A percentile compares a stretch with the other conserved stretches of the same genome.
These are phyloP conservation scores for Chlorella vulgaris DNA, from an alignment of 139 green algal species.

Conservation along the genomic window DNA sequence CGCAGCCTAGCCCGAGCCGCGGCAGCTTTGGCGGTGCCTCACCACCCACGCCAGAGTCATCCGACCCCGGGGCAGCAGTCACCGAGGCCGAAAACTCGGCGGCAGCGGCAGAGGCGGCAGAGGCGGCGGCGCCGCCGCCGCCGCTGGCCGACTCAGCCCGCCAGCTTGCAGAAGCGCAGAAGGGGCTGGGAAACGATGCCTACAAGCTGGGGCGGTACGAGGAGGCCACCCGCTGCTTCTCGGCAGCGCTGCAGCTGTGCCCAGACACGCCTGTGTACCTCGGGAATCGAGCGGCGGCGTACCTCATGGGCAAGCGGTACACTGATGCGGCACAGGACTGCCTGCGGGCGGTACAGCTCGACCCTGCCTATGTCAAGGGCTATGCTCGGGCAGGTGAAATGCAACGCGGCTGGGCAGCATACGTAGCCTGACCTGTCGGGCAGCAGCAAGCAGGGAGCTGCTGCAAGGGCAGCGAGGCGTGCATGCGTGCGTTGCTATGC, in stretches of 20 bases:
- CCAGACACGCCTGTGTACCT: constrained; percentile 25
- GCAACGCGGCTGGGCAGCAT: not conserved
- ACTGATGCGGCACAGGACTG: constrained; percentile 40
- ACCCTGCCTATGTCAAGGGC: constrained; percentile 37
- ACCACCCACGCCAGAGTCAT: constrained; percentile 2
- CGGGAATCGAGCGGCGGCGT: constrained; percentile 38
- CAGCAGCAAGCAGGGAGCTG: no score
- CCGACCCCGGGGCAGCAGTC: not conserved
- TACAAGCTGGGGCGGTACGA: constrained; percentile 36
- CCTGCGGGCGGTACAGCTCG: constrained; percentile 37
- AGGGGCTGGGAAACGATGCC: not conserved
- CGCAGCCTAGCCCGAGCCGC: not conserved
- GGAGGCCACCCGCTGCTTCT: constrained; percentile 47
- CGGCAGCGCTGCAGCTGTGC: constrained; percentile 25
- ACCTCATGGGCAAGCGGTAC: not conserved
- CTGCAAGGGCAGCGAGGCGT: no score
- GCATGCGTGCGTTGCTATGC: not conserved
- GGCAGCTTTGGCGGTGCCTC: not conserved
- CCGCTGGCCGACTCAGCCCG: not conserved
- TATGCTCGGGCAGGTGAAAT: constrained; percentile 30
- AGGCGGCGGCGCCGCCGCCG: not conserved
- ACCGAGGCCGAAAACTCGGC: not conserved
- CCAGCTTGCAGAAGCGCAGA: constrained; percentile 15
- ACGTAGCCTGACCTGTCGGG: no score
- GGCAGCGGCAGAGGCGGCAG: not conserved